These are phyloP conservation scores for Phalaenopsis hybrid DNA, from an alignment of 116 monocot species.

Conservation along the genomic window DNA sequence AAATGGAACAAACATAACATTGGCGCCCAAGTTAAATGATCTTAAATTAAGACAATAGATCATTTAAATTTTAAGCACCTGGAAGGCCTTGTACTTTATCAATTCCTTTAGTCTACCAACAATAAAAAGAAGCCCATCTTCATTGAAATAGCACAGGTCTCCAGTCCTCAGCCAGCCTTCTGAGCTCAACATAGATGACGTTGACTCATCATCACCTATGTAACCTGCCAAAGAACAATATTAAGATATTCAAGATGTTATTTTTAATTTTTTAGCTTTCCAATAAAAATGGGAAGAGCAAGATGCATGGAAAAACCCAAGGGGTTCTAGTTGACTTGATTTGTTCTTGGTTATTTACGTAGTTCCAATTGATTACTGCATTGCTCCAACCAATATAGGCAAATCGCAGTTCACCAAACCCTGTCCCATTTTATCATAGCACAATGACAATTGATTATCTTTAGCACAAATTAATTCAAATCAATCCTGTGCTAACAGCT, in stretches of 20 bases:
- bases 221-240: conserved; percentile 7
- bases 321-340: too few relatives aligned
- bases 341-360: too few relatives aligned
- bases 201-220: conserved; percentile 24
- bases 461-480: too few relatives aligned
- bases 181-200: conserved; percentile 15
- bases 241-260: background rate
- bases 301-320: background rate
- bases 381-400: too few relatives aligned
- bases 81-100: conserved; percentile 26
- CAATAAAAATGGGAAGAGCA: background rate
- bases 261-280: background rate
- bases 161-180: conserved; percentile 27
- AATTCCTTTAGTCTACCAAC: conserved; percentile 23
- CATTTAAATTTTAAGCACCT: conserved; percentile 12
- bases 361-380: too few relatives aligned
- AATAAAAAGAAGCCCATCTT: conserved; percentile 19
- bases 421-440: too few relatives aligned
- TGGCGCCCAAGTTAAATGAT: too few relatives aligned
- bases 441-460: too few relatives aligned
- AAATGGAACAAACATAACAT: too few relatives aligned
- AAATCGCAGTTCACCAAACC: too few relatives aligned
- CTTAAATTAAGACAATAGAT: background rate
- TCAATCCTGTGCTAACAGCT: too few relatives aligned
- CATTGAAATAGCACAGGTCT: conserved; percentile 18